A percentile compares a stretch with the other conserved stretches of the same genome.
These are phyloP conservation scores for Hypsizygus marmoreus DNA, from an alignment of 768 basidiomycete genomes.

Conservation along the genomic window DNA sequence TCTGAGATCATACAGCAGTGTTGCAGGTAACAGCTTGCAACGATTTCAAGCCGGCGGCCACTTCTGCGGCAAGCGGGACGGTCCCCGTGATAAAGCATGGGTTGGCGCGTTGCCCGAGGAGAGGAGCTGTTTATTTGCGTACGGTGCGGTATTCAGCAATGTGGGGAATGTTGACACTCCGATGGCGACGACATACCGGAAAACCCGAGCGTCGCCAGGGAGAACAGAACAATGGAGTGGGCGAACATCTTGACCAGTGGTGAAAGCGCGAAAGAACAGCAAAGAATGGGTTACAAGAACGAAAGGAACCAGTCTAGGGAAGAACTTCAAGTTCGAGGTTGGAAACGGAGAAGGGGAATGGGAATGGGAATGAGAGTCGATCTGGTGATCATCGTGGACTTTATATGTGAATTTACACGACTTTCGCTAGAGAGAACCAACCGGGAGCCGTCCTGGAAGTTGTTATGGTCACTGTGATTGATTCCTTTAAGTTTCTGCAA, in stretches of 20 bases:
- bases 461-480: too few species aligned
- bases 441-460: too few species aligned
- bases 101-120: slow-evolving; percentile 20
- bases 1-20: slow-evolving; percentile 7
- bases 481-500: too few species aligned
- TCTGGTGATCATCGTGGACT: too few species aligned
- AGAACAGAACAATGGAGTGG: slow-evolving; percentile 16
- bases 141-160: slow-evolving; percentile 10
- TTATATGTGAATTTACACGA: too few species aligned
- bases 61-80: slow-evolving; percentile 28
- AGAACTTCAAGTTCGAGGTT: too few species aligned
- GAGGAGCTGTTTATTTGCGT: slow-evolving; percentile 2
- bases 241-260: slow-evolving; percentile 14
- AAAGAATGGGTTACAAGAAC: too few species aligned
- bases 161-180: background rate
- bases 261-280: too few species aligned
- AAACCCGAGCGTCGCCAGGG: slow-evolving; percentile 6
- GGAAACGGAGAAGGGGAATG: too few species aligned
- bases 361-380: too few species aligned
- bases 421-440: too few species aligned
- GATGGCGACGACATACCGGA: background rate
- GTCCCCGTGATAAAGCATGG: slow-evolving; percentile 30
- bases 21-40: slow-evolving; percentile 24
- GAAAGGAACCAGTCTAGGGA: too few species aligned
- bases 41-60: slow-evolving; percentile 20